Conservation (phyloP, 306 rosid genomes). For the Cucumis hystrix region DNA sequence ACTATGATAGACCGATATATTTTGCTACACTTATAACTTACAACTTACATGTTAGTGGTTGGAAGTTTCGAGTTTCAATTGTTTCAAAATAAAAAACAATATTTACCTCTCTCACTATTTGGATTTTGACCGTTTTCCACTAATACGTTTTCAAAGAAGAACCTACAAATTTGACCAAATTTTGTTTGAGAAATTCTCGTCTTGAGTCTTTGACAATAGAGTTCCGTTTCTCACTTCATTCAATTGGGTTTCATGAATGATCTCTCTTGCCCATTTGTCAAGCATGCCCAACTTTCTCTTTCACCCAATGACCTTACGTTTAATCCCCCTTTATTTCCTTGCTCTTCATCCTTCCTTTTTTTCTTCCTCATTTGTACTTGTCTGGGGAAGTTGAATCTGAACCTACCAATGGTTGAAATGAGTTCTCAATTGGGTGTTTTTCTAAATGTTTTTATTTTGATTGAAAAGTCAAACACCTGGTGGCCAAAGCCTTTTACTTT, state of each 20-base stretch:
- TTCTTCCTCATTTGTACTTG: background rate
- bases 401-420: background rate
- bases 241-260: background rate
- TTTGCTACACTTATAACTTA: too few relatives aligned
- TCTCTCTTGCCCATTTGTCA: background rate
- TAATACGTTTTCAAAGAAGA: background rate
- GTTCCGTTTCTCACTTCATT: background rate
- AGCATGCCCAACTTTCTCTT: constrained; percentile 2
- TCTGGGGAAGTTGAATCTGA: background rate
- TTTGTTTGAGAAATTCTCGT: background rate
- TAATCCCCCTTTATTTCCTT: background rate
- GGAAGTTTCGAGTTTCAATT: too few relatives aligned
- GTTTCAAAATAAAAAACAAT: too few relatives aligned
- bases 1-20: too few relatives aligned
- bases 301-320: background rate
- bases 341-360: background rate
- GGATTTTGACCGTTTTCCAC: background rate
- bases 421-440: background rate
- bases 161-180: background rate
- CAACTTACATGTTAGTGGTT: too few relatives aligned
- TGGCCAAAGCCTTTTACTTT: background rate
- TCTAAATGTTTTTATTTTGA: background rate
- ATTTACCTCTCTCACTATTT: background rate
- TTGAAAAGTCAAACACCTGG: background rate
- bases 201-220: background rate